These are phyloP conservation scores for Colletotrichum eremochloae DNA, from an alignment of 2,329 filamentous ascomycete species.

Conservation along the genomic window DNA sequence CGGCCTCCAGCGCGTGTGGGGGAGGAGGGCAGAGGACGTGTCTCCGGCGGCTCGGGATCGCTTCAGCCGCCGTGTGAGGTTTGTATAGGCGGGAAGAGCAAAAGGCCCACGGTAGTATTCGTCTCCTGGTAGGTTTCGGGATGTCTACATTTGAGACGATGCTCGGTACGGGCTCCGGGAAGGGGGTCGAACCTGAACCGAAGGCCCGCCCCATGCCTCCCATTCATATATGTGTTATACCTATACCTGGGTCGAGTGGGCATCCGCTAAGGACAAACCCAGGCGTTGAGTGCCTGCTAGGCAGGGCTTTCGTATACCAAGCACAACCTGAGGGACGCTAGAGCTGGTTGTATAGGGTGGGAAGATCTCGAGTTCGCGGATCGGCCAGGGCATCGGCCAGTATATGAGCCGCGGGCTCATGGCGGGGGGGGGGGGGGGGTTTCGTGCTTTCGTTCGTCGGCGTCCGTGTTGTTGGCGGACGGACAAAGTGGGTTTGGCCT, in stretches of 20 bases:
- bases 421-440: neutral
- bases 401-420: neutral
- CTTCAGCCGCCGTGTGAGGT: neutral
- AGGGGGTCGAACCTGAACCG: neutral
- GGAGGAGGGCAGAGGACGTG: neutral
- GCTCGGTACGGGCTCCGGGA: slow-evolving; percentile 22
- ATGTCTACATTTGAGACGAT: slow-evolving; percentile 25
- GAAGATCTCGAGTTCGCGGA: neutral
- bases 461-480: neutral
- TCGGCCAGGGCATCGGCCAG: neutral
- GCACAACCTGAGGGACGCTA: neutral
- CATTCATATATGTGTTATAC: neutral
- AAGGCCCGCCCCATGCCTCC: neutral
- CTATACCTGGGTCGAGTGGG: neutral
- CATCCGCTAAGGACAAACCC: neutral
- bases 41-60: neutral
- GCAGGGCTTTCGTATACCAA: neutral
- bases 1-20: neutral
- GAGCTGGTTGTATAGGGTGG: neutral
- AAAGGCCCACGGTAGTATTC: neutral
- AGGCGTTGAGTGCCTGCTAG: neutral
- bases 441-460: neutral
- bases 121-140: slow-evolving; percentile 18
- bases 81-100: neutral
- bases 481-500: neutral